Conservation (phyloP, 306 rosid genomes). For the Prunus campanulata region DNA sequence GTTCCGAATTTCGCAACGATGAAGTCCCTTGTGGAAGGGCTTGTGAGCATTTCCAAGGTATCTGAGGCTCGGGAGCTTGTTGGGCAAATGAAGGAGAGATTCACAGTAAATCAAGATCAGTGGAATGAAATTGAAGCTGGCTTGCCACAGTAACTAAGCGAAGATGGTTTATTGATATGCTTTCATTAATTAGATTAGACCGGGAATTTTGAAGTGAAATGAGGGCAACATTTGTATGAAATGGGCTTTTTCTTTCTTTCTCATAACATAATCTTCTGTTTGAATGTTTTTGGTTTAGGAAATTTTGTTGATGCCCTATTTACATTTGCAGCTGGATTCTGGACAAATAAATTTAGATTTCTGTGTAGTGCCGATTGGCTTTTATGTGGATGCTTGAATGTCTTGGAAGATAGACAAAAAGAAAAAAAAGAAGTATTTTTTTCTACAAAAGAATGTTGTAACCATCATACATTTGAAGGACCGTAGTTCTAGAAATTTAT, state of each 20-base stretch:
- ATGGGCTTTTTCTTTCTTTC: constrained; percentile 10
- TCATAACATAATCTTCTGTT: neutral
- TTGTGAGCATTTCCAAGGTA: constrained; percentile 48
- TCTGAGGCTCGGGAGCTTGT: constrained; percentile 59
- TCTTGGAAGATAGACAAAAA: neutral
- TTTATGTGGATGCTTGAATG: neutral
- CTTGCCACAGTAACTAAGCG: constrained; percentile 36
- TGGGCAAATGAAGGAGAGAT: constrained; percentile 60
- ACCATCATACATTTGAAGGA: too few relatives aligned
- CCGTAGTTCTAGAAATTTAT: too few relatives aligned
- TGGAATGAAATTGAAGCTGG: constrained; percentile 78
- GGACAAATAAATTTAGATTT: neutral
- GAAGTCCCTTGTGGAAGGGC: constrained; percentile 72
- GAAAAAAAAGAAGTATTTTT: too few relatives aligned
- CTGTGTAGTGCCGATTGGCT: neutral
- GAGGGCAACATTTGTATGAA: constrained; percentile 4
- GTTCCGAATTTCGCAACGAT: constrained; percentile 58
- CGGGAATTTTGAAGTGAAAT: constrained; percentile 1
- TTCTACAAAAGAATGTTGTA: too few relatives aligned
- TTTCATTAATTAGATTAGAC: constrained; percentile 14
- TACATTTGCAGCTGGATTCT: neutral
- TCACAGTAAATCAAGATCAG: constrained; percentile 39
- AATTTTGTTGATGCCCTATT: neutral
- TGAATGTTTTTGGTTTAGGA: neutral
- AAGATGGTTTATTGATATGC: constrained; percentile 11